These are phyloP conservation scores for Fusarium chaquense DNA, from an alignment of 2,329 filamentous ascomycete species.

Conservation along the genomic window DNA sequence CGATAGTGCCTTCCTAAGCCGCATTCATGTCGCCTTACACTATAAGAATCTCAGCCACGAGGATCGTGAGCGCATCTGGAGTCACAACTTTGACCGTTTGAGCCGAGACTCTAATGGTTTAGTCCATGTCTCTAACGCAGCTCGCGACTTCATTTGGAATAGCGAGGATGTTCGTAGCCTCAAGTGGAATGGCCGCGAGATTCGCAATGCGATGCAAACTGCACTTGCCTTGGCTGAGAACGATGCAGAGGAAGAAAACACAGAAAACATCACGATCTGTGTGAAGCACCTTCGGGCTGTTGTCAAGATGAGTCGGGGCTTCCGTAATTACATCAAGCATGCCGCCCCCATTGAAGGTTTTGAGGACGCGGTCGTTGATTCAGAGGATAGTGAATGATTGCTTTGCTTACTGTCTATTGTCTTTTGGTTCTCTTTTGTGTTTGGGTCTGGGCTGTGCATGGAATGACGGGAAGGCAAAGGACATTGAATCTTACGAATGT, in stretches of 20 bases:
- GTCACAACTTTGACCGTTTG: slow-evolving; percentile 60
- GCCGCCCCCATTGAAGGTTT: slow-evolving; percentile 40
- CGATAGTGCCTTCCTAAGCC: slow-evolving; percentile 62
- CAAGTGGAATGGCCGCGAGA: slow-evolving; percentile 59
- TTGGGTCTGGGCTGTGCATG: background rate
- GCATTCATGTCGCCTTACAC: slow-evolving; percentile 63
- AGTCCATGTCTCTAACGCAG: slow-evolving; percentile 54
- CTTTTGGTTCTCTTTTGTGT: too few species aligned
- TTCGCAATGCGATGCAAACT: slow-evolving; percentile 60
- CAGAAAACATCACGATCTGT: slow-evolving; percentile 48
- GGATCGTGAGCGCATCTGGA: slow-evolving; percentile 60
- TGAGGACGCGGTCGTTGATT: slow-evolving; percentile 36
- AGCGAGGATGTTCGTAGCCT: slow-evolving; percentile 54
- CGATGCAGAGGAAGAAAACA: slow-evolving; percentile 54
- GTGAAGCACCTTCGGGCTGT: slow-evolving; percentile 53
- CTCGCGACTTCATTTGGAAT: slow-evolving; percentile 56
- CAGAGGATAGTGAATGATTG: slow-evolving; percentile 21
- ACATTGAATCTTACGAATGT: background rate
- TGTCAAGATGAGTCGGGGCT: slow-evolving; percentile 53
- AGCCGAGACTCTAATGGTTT: slow-evolving; percentile 55
- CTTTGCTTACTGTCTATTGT: background rate
- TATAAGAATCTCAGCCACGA: slow-evolving; percentile 57
- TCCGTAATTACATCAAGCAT: slow-evolving; percentile 50
- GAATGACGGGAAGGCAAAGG: too few species aligned
- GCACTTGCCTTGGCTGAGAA: slow-evolving; percentile 59